Evolutionary conservation across 164 flowering plant genomes (phyloP).

Genomic region (grape (Vitis vinifera)): ASM3070453v1 NC_081814.1:8473001-8473500

Average conservation of each 20-base stretch:
- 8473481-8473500: too few species aligned
- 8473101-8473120: constrained; percentile 72
- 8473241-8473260: too few species aligned
- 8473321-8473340: constrained; percentile 53
- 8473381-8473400: constrained; percentile 42
- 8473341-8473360: constrained; percentile 66
- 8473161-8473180: constrained; percentile 32
- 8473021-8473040: constrained; percentile 69
- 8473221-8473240: too few species aligned
- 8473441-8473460: constrained; percentile 25
- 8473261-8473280: background rate
- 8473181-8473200: background rate
- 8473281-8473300: constrained; percentile 41
- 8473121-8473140: constrained; percentile 63
- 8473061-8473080: constrained; percentile 55
- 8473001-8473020: constrained; percentile 73
- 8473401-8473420: constrained; percentile 20
- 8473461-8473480: too few species aligned
- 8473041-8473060: constrained; percentile 66
- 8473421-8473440: constrained; percentile 45
- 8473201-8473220: too few species aligned
- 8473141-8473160: constrained; percentile 71
- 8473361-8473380: constrained; percentile 50
- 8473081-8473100: constrained; percentile 72
- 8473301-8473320: constrained; percentile 47